Conservation (phyloP, 2,329 filamentous ascomycete genomes). For the Alternaria conjuncta region DNA sequence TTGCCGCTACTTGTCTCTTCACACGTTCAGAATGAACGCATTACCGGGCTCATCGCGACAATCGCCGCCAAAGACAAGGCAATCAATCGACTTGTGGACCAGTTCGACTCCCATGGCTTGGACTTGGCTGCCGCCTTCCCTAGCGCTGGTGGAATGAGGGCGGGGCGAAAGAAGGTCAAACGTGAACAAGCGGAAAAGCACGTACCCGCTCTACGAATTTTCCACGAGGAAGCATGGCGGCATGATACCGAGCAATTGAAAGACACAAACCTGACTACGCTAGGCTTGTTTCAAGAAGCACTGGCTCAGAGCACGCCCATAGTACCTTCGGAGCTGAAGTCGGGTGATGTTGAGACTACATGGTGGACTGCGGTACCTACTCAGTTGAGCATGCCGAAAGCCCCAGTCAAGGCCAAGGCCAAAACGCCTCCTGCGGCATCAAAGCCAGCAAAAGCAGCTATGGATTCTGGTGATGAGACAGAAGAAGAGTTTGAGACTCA, state of each 20-base stretch:
- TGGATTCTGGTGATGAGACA: constrained; percentile 37
- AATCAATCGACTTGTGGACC: constrained; percentile 64
- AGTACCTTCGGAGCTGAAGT: constrained; percentile 34
- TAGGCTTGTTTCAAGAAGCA: constrained; percentile 45
- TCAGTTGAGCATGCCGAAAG: constrained; percentile 13
- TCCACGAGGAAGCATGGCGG: constrained; percentile 58
- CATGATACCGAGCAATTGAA: constrained; percentile 33
- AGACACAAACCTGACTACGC: constrained; percentile 31
- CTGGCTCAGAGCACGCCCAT: constrained; percentile 34
- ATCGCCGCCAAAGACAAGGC: constrained; percentile 65
- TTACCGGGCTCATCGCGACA: constrained; percentile 57
- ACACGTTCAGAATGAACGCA: constrained; percentile 55
- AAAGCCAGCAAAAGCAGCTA: constrained; percentile 6
- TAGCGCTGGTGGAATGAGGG: constrained; percentile 55
- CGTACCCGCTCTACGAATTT: constrained; percentile 62
- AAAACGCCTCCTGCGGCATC: constrained; percentile 6
- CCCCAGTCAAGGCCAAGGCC: constrained; percentile 13
- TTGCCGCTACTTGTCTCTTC: constrained; percentile 60
- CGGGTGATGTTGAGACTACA: constrained; percentile 12
- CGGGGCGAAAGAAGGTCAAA: constrained; percentile 52
- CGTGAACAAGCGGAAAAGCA: constrained; percentile 60
- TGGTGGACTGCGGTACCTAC: constrained; percentile 35
- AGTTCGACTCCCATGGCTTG: constrained; percentile 62
- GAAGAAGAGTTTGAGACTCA: constrained; percentile 48
- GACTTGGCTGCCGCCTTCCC: constrained; percentile 66